Percentiles rank a stretch among this genome's conserved stretches.
These are phyloP conservation scores for Rhytidiadelphus loreus DNA, from an alignment of 225 moss, liverwort and hornwort genomes.

Conservation along the genomic window DNA sequence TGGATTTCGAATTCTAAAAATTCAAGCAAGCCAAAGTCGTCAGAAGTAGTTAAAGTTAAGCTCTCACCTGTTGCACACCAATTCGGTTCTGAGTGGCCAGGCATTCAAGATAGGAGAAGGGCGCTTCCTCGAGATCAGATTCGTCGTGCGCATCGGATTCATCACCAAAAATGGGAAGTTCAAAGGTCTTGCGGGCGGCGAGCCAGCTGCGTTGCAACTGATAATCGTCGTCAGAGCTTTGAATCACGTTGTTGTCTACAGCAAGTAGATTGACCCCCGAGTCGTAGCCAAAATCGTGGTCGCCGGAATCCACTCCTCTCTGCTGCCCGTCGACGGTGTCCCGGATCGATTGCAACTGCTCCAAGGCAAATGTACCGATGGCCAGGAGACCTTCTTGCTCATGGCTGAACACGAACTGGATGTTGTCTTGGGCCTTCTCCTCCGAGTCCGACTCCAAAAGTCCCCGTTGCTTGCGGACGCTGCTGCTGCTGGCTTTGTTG, in stretches of 20 bases:
- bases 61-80: neutral
- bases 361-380: conserved; percentile 39
- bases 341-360: conserved; percentile 15
- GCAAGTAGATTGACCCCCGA: neutral
- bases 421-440: conserved; percentile 11
- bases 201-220: conserved; percentile 2
- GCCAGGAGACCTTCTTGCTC: conserved; percentile 29
- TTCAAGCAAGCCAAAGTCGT: neutral
- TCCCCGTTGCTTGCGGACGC: neutral
- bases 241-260: neutral
- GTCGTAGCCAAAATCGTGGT: neutral
- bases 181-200: neutral
- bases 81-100: neutral
- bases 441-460: conserved; percentile 1
- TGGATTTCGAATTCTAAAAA: neutral
- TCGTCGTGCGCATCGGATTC: neutral
- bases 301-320: neutral
- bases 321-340: neutral
- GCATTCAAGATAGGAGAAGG: neutral
- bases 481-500: neutral
- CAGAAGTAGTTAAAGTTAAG: neutral
- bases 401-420: conserved; percentile 28
- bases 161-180: conserved; percentile 14
- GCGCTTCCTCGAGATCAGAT: neutral
- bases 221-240: conserved; percentile 15